A percentile compares a stretch with the other conserved stretches of the same genome.
Conservation (phyloP, 2,329 filamentous ascomycete genomes). For the Coniella vitis region DNA sequence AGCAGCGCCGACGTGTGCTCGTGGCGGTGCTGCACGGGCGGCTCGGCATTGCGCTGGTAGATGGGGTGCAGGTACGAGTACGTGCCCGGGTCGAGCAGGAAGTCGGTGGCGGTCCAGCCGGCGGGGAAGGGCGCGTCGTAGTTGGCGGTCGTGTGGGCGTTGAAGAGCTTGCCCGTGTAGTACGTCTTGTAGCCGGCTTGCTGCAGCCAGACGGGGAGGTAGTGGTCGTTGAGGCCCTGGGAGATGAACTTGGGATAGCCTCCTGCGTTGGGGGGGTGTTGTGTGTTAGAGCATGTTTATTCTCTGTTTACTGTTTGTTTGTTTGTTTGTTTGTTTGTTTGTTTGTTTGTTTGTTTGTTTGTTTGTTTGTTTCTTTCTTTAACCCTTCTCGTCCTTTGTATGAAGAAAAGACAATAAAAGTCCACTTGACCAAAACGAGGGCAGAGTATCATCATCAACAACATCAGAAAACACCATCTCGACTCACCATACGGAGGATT, state of each 20-base stretch:
- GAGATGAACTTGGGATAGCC: constrained; percentile 44
- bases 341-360: too few species aligned
- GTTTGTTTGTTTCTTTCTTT: too few species aligned
- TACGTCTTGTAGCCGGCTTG: constrained; percentile 44
- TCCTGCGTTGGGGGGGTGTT: constrained; percentile 19
- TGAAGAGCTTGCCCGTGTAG: constrained; percentile 51
- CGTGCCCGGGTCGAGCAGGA: constrained; percentile 59
- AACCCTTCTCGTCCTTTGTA: too few species aligned
- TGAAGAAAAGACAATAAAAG: too few species aligned
- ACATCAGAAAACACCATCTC: too few species aligned
- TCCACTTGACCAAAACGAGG: too few species aligned
- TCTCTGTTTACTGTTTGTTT: background rate
- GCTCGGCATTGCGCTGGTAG: constrained; percentile 51
- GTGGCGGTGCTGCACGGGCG: constrained; percentile 48
- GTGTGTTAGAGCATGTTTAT: background rate
- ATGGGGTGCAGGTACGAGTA: constrained; percentile 62
- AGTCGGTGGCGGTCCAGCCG: constrained; percentile 50
- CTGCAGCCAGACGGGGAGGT: constrained; percentile 46
- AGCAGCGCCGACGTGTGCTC: constrained; percentile 50
- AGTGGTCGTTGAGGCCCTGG: constrained; percentile 42
- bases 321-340: too few species aligned
- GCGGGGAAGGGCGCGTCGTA: constrained; percentile 44
- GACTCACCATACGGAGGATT: constrained; percentile 37
- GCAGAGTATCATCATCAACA: too few species aligned
- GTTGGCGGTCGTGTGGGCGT: constrained; percentile 40